Base-by-base conservation (phyloP, 2,329 filamentous ascomycete genomes). In the Diaporthe australafricana region DNA sequence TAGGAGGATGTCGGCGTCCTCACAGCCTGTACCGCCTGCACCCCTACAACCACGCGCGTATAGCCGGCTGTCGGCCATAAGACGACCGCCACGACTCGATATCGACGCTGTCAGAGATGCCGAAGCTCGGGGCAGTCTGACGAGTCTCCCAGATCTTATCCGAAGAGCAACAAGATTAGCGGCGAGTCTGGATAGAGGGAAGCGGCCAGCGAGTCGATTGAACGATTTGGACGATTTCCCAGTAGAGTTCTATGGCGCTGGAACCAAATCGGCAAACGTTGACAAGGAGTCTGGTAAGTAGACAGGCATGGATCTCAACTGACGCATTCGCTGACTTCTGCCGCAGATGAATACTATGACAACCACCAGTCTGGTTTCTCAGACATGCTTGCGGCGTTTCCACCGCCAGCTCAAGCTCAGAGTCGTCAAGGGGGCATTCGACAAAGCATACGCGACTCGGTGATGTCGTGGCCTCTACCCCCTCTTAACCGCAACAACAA, bases 81-180 rank as follows among this genome's bases (percentile, higher is more conserved):
- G 87, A 75, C 83, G 88, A 62, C 95, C 96, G 40, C 93, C 94
- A 4, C 90, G 89, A 45, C 84, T 98, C 5, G 91, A 98, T 78
- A 92, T 98, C 30, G 92, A 95, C 78, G 93, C 93, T 5, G 93
- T 97, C 4, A 89, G 91, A 75, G 91, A 92, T 66, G 93, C 94
- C 20, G 94, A 98, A 81, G 90, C 92, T 1, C 90, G 96, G 78
- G 95, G 94, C 5, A 98, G 95, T 79, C 86, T 98, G 74, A 98
- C 96, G 1, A 98, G 95, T 81, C 84, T 99, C 72, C 93, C 95
- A 0, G 96, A 98, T 80, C 84, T 99, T 73, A 98, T 99, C 76
- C 89, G 91, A 77, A 90, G 96, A 76, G 96, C 96, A 14, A 98
- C 96, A 0, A 91, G 90, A 75, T 85, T 98, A 47, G 96, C 95